Percentiles rank a stretch among this genome's conserved stretches.
Evolutionary conservation across 2,329 filamentous ascomycete species (phyloP).

Genomic region (Epichloe sibirici): DNA sequence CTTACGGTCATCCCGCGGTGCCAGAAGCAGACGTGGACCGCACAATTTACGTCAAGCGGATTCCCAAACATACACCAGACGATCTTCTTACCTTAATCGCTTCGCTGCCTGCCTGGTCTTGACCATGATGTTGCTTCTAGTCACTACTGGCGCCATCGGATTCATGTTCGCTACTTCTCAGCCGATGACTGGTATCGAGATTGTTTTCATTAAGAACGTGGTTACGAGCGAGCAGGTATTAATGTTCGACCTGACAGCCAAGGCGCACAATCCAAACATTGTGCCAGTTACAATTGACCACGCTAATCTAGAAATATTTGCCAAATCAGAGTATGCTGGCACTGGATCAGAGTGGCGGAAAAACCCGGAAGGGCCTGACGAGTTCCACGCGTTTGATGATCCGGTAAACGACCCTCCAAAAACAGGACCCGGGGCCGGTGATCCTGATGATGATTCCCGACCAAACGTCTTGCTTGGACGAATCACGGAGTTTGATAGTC

Average conservation of each 20-base stretch:
- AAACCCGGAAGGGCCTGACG: slow-evolving; percentile 16
- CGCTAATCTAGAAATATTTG: slow-evolving; percentile 86
- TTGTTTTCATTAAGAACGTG: slow-evolving; percentile 76
- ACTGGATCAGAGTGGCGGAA: slow-evolving; percentile 50
- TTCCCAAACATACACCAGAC: slow-evolving; percentile 53
- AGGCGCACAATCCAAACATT: slow-evolving; percentile 85
- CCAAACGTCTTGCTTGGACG: slow-evolving; percentile 89
- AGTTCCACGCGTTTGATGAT: slow-evolving; percentile 19
- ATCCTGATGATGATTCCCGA: slow-evolving; percentile 48
- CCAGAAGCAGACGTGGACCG: slow-evolving; percentile 43
- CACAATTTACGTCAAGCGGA: slow-evolving; percentile 58
- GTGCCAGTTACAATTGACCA: slow-evolving; percentile 77
- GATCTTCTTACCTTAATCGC: slow-evolving; percentile 52
- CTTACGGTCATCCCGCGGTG: slow-evolving; percentile 45
- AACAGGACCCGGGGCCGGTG: slow-evolving; percentile 23
- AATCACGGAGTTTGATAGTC: slow-evolving; percentile 76
- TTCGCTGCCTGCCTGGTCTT: slow-evolving; percentile 81
- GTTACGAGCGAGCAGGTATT: slow-evolving; percentile 89
- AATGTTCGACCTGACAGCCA: slow-evolving; percentile 83
- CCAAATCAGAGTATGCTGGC: slow-evolving; percentile 84
- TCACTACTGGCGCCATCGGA: slow-evolving; percentile 73
- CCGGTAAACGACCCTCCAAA: slow-evolving; percentile 26
- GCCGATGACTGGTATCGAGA: slow-evolving; percentile 65
- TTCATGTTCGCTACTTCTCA: slow-evolving; percentile 90
- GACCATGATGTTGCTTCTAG: slow-evolving; percentile 66